These are phyloP conservation scores for Austroboletus novae-zelandiae DNA, from an alignment of 1,284 basidiomycete species.

Conservation along the genomic window DNA sequence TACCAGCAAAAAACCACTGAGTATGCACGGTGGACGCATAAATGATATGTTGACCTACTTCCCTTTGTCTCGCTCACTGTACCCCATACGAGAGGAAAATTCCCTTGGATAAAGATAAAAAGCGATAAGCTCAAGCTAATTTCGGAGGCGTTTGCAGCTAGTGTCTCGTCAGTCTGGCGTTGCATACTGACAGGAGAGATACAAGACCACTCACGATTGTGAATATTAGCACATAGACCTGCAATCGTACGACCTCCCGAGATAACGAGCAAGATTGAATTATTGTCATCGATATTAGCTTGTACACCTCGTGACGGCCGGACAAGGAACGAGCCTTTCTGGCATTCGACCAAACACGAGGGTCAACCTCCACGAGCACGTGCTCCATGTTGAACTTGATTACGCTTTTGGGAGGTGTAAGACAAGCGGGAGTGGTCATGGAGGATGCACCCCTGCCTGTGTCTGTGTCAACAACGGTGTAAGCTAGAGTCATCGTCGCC, in stretches of 20 bases:
- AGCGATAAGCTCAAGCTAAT: constrained; percentile 76
- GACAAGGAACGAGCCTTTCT: constrained; percentile 54
- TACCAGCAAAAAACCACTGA: too few species aligned
- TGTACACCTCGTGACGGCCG: not conserved
- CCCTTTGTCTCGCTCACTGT: constrained; percentile 79
- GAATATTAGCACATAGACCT: constrained; percentile 66
- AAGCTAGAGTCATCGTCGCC: not conserved
- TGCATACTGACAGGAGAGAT: constrained; percentile 2
- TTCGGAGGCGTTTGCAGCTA: constrained; percentile 64
- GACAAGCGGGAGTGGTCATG: not conserved
- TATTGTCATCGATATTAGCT: constrained; percentile 35
- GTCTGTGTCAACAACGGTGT: not conserved
- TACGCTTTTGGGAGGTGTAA: not conserved
- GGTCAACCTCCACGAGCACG: constrained; percentile 70
- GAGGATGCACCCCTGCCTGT: not conserved
- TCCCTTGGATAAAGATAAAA: constrained; percentile 77
- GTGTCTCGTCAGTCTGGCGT: constrained; percentile 54
- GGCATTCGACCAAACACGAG: constrained; percentile 64
- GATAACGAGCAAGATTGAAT: constrained; percentile 53
- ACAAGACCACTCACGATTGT: constrained; percentile 52
- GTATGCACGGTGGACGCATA: not conserved
- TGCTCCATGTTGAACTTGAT: constrained; percentile 59
- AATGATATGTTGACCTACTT: constrained; percentile 33
- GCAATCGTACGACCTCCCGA: constrained; percentile 66
- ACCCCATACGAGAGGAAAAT: constrained; percentile 67